Conservation (phyloP, 768 basidiomycete genomes). For the Antrodiella citrinella region DNA sequence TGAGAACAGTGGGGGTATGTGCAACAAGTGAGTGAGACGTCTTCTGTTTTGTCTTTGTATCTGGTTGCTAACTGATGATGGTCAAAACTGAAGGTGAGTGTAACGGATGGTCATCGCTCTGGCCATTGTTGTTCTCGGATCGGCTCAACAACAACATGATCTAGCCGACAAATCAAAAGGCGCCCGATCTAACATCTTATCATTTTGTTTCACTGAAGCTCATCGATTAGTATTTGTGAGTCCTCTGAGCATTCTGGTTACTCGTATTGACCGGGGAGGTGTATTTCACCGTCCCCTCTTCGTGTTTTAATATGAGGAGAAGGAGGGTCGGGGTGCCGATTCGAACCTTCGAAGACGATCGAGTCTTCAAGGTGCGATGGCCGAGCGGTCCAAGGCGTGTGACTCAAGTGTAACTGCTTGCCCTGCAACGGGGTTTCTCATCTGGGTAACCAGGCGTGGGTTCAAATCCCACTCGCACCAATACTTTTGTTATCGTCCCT, state of each 20-base stretch:
- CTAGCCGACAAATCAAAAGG: too few species aligned
- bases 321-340: too few species aligned
- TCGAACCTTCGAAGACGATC: background rate
- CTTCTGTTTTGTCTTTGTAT: slow-evolving; percentile 1
- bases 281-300: too few species aligned
- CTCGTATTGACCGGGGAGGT: too few species aligned
- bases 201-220: too few species aligned
- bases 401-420: slow-evolving; percentile 42
- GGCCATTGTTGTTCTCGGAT: too few species aligned
- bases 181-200: too few species aligned
- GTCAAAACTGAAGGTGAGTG: background rate
- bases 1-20: too few species aligned
- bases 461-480: slow-evolving; percentile 19
- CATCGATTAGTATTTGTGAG: too few species aligned
- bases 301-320: too few species aligned
- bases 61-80: background rate
- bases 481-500: background rate
- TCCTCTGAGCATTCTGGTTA: too few species aligned
- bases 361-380: slow-evolving; percentile 27
- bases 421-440: slow-evolving; percentile 19
- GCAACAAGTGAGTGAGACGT: background rate
- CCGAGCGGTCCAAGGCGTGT: slow-evolving; percentile 59
- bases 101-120: background rate
- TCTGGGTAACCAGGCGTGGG: slow-evolving; percentile 23
- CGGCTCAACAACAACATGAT: too few species aligned